Evolutionary conservation across 2,329 filamentous ascomycete species (phyloP).

Genomic region (Ceratocystis cubensis): DNA sequence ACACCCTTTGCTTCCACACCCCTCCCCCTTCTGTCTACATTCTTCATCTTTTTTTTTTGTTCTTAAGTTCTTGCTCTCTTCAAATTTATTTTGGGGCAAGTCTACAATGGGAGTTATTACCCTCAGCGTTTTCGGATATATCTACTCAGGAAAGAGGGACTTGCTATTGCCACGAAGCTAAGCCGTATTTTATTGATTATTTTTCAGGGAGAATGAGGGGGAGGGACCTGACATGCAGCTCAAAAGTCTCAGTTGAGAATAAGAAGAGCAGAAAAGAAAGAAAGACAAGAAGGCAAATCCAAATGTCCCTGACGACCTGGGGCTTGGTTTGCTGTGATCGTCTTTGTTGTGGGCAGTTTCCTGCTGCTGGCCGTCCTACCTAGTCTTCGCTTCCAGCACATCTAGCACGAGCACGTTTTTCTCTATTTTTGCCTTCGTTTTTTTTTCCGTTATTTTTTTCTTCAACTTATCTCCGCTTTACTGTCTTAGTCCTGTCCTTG

Average conservation of each 20-base stretch:
- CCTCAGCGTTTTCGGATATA: background rate
- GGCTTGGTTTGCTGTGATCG: background rate
- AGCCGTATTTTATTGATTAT: background rate
- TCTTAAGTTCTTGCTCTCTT: background rate
- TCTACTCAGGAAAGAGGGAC: background rate
- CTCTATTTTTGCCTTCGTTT: background rate
- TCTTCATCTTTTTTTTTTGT: background rate
- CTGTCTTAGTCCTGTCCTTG: background rate
- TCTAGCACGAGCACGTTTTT: background rate
- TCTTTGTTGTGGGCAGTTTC: background rate
- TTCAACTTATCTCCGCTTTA: constrained; percentile 3
- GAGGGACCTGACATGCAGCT: background rate
- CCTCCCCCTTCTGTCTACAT: background rate
- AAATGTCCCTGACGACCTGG: too few relatives aligned
- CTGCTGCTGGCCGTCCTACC: background rate
- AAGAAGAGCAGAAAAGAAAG: too few relatives aligned
- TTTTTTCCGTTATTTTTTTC: constrained; percentile 1
- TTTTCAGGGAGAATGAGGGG: background rate
- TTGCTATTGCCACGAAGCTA: background rate
- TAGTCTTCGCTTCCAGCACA: background rate
- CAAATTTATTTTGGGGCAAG: background rate
- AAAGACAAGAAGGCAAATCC: too few relatives aligned
- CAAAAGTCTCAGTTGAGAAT: background rate
- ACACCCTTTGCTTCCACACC: background rate
- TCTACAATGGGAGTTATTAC: background rate